phyloP scores from a whole-genome alignment of 106 monocot genomes.

The Dioscorea dumetorum region DNA sequence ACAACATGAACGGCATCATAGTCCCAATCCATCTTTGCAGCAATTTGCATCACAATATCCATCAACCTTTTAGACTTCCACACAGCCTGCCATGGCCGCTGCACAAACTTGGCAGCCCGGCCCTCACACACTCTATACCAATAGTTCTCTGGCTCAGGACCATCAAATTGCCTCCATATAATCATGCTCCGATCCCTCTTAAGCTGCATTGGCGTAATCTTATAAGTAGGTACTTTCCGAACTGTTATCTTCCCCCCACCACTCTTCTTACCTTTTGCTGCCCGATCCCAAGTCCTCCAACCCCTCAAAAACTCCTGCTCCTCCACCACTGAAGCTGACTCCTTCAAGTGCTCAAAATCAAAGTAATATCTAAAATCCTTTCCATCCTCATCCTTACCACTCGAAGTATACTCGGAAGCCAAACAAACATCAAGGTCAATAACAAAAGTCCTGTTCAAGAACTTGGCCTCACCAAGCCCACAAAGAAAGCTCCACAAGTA shows the following conservation, averaged over 20 bases:
- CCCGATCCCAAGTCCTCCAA: constrained; percentile 58
- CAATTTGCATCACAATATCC: constrained; percentile 65
- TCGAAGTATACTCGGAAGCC: constrained; percentile 19
- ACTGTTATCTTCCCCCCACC: constrained; percentile 21
- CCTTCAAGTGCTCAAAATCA: constrained; percentile 83
- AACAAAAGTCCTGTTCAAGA: constrained; percentile 40
- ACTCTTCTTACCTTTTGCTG: constrained; percentile 5
- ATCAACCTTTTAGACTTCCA: constrained; percentile 80
- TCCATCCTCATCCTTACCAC: constrained; percentile 26
- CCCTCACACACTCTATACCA: constrained; percentile 88
- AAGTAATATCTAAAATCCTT: constrained; percentile 54
- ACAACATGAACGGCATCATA: constrained; percentile 74
- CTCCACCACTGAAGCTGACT: constrained; percentile 64
- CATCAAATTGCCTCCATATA: constrained; percentile 78
- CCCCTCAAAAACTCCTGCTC: constrained; percentile 57
- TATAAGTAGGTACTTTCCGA: constrained; percentile 64
- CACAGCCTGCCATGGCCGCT: constrained; percentile 64
- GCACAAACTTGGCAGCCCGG: constrained; percentile 45
- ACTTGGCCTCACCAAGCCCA: constrained; percentile 41
- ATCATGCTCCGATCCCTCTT: constrained; percentile 62
- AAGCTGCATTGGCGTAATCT: constrained; percentile 70
- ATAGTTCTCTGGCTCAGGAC: constrained; percentile 73
- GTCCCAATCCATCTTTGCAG: constrained; percentile 78
- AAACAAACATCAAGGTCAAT: constrained; percentile 36
- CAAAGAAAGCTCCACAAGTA: constrained; percentile 50